Conservation (phyloP, 2,329 filamentous ascomycete genomes). For the Fusarium sp. region DNA sequence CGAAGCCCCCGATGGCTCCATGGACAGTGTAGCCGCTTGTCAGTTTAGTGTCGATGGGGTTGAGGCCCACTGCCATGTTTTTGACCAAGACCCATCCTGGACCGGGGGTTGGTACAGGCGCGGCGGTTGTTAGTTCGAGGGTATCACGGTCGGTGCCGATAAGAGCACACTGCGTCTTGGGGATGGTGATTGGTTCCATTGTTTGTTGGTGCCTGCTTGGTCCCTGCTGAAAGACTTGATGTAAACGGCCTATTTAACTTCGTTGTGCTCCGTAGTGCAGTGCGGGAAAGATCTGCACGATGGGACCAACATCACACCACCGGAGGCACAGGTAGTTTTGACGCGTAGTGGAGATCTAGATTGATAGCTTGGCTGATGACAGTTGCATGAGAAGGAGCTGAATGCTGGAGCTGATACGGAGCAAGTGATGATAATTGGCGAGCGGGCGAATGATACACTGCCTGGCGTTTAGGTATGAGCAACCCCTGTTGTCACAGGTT, state of each 20-base stretch:
- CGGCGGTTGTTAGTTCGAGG: not conserved
- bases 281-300: not conserved
- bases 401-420: not conserved
- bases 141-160: slow-evolving; percentile 2
- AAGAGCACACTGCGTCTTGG: slow-evolving; percentile 1
- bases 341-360: not conserved
- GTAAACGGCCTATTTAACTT: not conserved
- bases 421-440: not conserved
- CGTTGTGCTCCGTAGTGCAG: not conserved
- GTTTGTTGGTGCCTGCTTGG: not conserved
- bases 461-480: not conserved
- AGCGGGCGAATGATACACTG: not conserved
- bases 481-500: not conserved
- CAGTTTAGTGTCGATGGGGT: not conserved
- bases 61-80: not conserved
- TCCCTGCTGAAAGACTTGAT: not conserved
- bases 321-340: not conserved
- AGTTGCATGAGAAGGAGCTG: not conserved
- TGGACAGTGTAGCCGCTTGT: slow-evolving; percentile 1
- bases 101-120: not conserved
- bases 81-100: not conserved
- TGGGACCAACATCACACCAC: not conserved
- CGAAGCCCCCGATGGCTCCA: not conserved
- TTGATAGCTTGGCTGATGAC: not conserved
- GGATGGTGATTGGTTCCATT: not conserved